Base-by-base conservation (phyloP, 768 basidiomycete species). In the Leccinum boreale region DNA sequence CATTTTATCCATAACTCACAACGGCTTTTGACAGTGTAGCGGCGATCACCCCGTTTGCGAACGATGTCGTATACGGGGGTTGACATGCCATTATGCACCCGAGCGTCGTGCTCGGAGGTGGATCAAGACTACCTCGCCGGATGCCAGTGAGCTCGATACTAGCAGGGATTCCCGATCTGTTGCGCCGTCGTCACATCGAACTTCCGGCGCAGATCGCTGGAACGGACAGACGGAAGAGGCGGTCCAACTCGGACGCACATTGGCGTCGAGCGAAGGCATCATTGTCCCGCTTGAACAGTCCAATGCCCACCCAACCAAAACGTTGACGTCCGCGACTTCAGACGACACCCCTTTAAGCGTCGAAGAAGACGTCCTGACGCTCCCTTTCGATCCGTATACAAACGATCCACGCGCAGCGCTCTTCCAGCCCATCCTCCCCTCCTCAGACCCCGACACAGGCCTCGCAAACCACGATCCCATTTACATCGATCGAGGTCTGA, bases 41-140 rank as follows among this genome's bases (percentile, higher is more conserved):
- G 87, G 89, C 42, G 85, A 87, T 35, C 84, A 85, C 53, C 87
- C 89, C 0, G 69, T 81, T 0, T 91, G 89, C 69, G 78, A 83
- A 62, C 83, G 89, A 11, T 90, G 89, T 69, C 67, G 78, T 6
- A 73, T 70, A 3, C 77, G 86, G 5, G 83, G 85, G 0, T 73
- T 89, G 39, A 60, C 72, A 2, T 90, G 89, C 71, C 81, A 84
- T 49, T 90, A 91, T 64, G 82, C 84, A 0, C 79, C 83, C 50
- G 86, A 88, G 72, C 82, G 85, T 3, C 76, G 48, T 10, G 4
- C 28, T 8, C 48, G 42, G 39, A 52, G 35, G n/a, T 55, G 52
- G 33, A 29, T 11, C 24, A 28, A 46, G 7, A 9, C 54, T 3
- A 26, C 4, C n/a, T 26, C 29, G n/a, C 8, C 23, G 10, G 46